phyloP scores from a whole-genome alignment of 1,284 basidiomycete species.

The Microbotryum silenes-acaulis region DNA sequence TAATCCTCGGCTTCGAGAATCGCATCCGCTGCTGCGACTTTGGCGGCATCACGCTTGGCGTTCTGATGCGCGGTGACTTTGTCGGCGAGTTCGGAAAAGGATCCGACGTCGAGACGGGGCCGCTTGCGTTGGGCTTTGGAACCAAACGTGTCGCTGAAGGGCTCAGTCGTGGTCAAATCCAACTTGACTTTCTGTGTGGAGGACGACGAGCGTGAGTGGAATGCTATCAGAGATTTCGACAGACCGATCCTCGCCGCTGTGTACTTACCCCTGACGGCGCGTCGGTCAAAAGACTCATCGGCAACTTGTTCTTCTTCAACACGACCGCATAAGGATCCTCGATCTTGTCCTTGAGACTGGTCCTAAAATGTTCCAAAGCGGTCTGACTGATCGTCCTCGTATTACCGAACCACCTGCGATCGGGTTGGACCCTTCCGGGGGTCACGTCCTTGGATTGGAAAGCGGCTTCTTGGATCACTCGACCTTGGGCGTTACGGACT shows the following conservation, averaged over 20 bases:
- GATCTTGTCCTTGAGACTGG: conserved; percentile 69
- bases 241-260: neutral
- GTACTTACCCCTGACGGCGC: conserved; percentile 9
- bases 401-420: conserved; percentile 94
- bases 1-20: conserved; percentile 27
- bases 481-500: conserved; percentile 77
- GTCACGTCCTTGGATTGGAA: conserved; percentile 85
- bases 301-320: conserved; percentile 81
- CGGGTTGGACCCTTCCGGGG: conserved; percentile 82
- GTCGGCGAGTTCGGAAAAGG: conserved; percentile 73
- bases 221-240: neutral
- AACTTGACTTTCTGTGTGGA: conserved; percentile 27
- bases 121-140: conserved; percentile 86
- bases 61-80: conserved; percentile 25
- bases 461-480: conserved; percentile 80
- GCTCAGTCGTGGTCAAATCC: conserved; percentile 85
- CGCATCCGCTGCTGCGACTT: conserved; percentile 16
- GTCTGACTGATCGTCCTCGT: conserved; percentile 96
- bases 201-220: neutral
- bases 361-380: conserved; percentile 87
- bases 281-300: conserved; percentile 85
- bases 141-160: conserved; percentile 85
- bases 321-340: conserved; percentile 91
- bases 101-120: conserved; percentile 71
- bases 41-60: conserved; percentile 8